Evolutionary conservation across 1,139 yeast genomes (phyloP).

Genomic region (Casaregolazyma lundiana): DNA sequence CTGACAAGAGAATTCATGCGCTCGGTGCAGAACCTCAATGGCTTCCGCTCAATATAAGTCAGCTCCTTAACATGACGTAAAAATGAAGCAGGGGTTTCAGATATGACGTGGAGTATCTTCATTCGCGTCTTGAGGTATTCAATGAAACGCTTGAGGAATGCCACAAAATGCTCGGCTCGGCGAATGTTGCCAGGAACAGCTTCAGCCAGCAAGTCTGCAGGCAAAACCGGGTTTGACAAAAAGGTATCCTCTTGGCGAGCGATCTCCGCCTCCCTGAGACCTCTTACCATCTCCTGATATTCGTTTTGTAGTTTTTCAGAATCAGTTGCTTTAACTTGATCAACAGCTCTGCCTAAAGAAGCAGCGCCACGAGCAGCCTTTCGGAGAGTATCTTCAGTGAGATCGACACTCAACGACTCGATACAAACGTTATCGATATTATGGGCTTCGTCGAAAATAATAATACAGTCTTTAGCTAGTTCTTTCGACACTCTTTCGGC

Average conservation of each 20-base stretch:
- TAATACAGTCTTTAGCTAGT: slow-evolving; percentile 85
- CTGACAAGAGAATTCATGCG: slow-evolving; percentile 81
- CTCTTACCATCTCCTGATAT: slow-evolving; percentile 85
- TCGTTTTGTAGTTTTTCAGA: slow-evolving; percentile 81
- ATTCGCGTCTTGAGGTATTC: slow-evolving; percentile 94
- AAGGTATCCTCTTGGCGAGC: slow-evolving; percentile 74
- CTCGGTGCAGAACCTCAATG: slow-evolving; percentile 87
- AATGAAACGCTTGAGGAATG: slow-evolving; percentile 84
- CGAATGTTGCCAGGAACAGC: slow-evolving; percentile 97
- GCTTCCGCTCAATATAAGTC: slow-evolving; percentile 88
- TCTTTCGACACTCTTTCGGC: slow-evolving; percentile 93
- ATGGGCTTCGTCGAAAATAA: slow-evolving; percentile 97
- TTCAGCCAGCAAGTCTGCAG: slow-evolving; percentile 79
- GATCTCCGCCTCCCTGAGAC: slow-evolving; percentile 72
- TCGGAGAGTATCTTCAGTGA: slow-evolving; percentile 75
- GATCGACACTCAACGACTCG: slow-evolving; percentile 86
- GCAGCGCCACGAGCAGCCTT: slow-evolving; percentile 80
- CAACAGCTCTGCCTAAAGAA: slow-evolving; percentile 67
- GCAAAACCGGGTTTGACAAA: slow-evolving; percentile 82
- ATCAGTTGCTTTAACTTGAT: slow-evolving; percentile 77
- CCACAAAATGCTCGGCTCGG: slow-evolving; percentile 93
- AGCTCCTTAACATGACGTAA: slow-evolving; percentile 87
- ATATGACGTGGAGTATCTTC: slow-evolving; percentile 94
- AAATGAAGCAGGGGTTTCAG: slow-evolving; percentile 93
- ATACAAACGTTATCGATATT: slow-evolving; percentile 98